phyloP scores from a whole-genome alignment of 2,329 filamentous ascomycete genomes.

The Ceratocystis eucalypticola region DNA sequence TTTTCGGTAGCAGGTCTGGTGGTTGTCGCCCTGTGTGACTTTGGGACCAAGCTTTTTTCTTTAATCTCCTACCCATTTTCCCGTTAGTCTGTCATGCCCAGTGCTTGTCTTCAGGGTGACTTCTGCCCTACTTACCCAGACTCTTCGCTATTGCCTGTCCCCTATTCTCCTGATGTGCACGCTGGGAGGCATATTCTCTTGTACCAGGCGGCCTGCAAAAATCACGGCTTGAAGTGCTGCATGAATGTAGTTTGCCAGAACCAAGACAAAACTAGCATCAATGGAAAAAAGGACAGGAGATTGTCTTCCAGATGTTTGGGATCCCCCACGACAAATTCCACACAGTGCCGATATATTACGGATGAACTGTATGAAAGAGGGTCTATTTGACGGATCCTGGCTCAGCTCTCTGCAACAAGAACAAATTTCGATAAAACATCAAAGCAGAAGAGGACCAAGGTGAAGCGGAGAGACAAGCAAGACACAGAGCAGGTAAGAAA shows the following conservation, averaged over 20 bases:
- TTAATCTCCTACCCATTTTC: background rate
- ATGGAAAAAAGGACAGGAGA: background rate
- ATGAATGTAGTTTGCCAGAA: background rate
- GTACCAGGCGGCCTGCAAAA: background rate
- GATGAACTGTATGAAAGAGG: background rate
- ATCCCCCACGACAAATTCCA: background rate
- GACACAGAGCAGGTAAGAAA: background rate
- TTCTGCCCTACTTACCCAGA: background rate
- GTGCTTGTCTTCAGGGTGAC: background rate
- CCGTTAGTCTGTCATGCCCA: background rate
- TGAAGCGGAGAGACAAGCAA: background rate
- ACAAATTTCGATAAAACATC: constrained; percentile 9
- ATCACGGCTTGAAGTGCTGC: background rate
- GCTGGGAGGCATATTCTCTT: no score
- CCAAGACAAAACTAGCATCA: background rate
- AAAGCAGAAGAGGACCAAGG: background rate
- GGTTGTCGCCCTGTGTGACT: background rate
- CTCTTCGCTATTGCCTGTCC: no score
- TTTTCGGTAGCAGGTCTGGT: no score
- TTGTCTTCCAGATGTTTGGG: background rate
- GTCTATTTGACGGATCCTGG: constrained; percentile 3
- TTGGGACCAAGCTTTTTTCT: constrained; percentile 2
- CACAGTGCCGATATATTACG: background rate
- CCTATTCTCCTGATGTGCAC: no score
- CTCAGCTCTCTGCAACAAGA: constrained; percentile 6